A percentile compares a stretch with the other conserved stretches of the same genome.
Conservation (phyloP, 2,329 filamentous ascomycete species). For the Epichloe glyceriae region DNA sequence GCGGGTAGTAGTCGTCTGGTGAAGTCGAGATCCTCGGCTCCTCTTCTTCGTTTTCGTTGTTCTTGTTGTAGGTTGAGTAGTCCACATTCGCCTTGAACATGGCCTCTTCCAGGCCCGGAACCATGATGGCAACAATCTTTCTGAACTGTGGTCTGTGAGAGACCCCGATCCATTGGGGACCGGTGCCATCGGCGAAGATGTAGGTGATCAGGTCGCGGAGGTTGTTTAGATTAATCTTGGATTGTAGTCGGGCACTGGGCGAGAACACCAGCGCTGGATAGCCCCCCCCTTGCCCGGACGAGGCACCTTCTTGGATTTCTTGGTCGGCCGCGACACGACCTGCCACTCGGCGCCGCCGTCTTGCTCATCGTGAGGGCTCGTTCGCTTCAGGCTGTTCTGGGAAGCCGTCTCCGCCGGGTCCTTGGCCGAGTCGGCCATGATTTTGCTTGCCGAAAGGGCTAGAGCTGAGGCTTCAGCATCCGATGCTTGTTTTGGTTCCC, state of each 20-base stretch:
- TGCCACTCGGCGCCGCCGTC: constrained; percentile 37
- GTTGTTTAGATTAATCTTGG: constrained; percentile 48
- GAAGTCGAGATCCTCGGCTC: constrained; percentile 23
- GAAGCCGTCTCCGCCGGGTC: constrained; percentile 8
- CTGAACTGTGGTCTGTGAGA: constrained; percentile 49
- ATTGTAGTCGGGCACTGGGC: constrained; percentile 42
- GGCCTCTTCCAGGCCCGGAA: constrained; percentile 77
- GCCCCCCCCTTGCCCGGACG: constrained; percentile 39
- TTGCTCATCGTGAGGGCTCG: constrained; percentile 28
- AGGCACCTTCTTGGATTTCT: constrained; percentile 50
- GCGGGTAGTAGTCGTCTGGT: constrained; percentile 49
- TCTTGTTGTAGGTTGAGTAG: constrained; percentile 32
- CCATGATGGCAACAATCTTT: constrained; percentile 82
- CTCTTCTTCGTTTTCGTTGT: constrained; percentile 16
- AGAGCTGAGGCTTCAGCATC: neutral
- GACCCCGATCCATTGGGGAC: constrained; percentile 53
- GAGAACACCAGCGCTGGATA: constrained; percentile 50
- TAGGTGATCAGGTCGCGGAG: constrained; percentile 53
- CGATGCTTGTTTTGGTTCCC: neutral
- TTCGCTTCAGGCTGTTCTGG: constrained; percentile 33
- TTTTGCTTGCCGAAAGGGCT: neutral
- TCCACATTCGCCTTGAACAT: constrained; percentile 63
- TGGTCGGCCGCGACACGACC: constrained; percentile 38
- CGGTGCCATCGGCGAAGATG: constrained; percentile 51
- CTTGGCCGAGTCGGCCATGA: constrained; percentile 8